A percentile compares a stretch with the other conserved stretches of the same genome.
phyloP scores from a whole-genome alignment of 331 rosid genomes.

The Prunus yedoensis region DNA sequence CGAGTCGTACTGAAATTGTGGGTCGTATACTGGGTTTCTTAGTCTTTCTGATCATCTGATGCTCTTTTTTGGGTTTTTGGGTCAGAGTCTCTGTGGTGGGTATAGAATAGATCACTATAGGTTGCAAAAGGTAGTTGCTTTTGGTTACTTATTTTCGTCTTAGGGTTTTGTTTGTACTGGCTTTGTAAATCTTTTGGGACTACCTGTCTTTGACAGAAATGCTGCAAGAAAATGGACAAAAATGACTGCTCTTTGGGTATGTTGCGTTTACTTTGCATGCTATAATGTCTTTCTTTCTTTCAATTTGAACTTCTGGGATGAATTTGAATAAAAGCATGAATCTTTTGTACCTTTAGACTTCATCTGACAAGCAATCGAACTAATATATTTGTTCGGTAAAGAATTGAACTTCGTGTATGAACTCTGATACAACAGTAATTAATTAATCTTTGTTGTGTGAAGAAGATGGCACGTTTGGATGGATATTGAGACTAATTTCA shows the following conservation, averaged over 20 bases:
- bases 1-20: not conserved
- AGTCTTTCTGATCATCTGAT: not conserved
- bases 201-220: slow-evolving; percentile 13
- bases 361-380: not conserved
- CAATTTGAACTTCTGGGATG: not conserved
- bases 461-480: no score
- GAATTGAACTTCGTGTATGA: no score
- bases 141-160: not conserved
- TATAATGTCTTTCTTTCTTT: not conserved
- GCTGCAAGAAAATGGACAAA: slow-evolving; percentile 26
- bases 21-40: not conserved
- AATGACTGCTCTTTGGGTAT: slow-evolving; percentile 20
- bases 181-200: slow-evolving; percentile 30
- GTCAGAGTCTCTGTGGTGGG: slow-evolving; percentile 17
- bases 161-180: slow-evolving; percentile 16
- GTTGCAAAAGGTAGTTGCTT: slow-evolving; percentile 9
- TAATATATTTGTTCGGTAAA: no score
- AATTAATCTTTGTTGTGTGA: no score
- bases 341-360: not conserved
- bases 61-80: not conserved
- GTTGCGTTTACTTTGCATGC: not conserved
- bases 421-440: not conserved
- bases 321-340: not conserved
- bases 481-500: not conserved
- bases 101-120: slow-evolving; percentile 15